Evolutionary conservation across 345 rosid species (phyloP).

Genomic region (rapeseed (Brassica napus)): Da-Ae NC_063437.1:3323001-3323500

Average conservation of each 20-base stretch:
- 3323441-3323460: not conserved
- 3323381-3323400: slow-evolving; percentile 95
- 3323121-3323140: slow-evolving; percentile 83
- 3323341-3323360: slow-evolving; percentile 83
- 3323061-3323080: slow-evolving; percentile 95
- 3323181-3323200: not conserved
- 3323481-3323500: not conserved
- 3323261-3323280: slow-evolving; percentile 14
- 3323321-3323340: slow-evolving; percentile 95
- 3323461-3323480: slow-evolving; percentile 1
- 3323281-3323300: slow-evolving; percentile 43
- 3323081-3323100: slow-evolving; percentile 90
- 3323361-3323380: slow-evolving; percentile 87
- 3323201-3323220: not conserved
- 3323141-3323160: not conserved
- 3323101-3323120: slow-evolving; percentile 92
- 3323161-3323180: no score
- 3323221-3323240: slow-evolving; percentile 4
- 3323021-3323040: slow-evolving; percentile 65
- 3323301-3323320: slow-evolving; percentile 95
- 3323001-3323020: slow-evolving; percentile 70
- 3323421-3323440: not conserved
- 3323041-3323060: slow-evolving; percentile 97
- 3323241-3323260: not conserved
- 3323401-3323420: slow-evolving; percentile 76